Evolutionary conservation across 1,284 basidiomycete species (phyloP), one percentile per base, ranked within the genome.

Genomic region (Trametes sp.): DNA sequence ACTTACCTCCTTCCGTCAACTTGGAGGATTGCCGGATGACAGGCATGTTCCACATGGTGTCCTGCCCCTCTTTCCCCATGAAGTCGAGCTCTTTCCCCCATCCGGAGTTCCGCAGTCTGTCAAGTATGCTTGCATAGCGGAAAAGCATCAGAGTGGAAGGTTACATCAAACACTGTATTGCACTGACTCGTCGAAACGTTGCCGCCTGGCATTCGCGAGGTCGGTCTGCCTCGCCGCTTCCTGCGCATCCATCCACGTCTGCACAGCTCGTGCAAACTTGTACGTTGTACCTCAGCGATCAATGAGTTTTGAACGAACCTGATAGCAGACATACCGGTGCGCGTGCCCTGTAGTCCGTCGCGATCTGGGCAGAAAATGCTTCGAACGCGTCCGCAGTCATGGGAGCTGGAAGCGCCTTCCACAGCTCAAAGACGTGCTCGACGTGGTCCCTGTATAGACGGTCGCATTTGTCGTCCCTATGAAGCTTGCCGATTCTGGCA

Each of bases 11-110:
- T 11, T 50, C 38, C 3, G 61, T 62, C 6, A 62, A 36, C 55
- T 62, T 62, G 23, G 56, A 24, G 5, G 61, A 41, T 24, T 50
- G 52, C 5, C 45, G 23, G 1, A 62, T 46, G 11, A 54, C 36
- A 1, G 61, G 44, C 6, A 54, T 10, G 1, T 10, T 11, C 1
- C 46, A 23, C 56, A 62, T 58, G 28, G 33, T 14, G 0, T 36
- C 23, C 7, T 58, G 21, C 2, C 56, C 51, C 1, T 19, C 10
- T 6, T 28, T 9, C 6, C 42, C 61, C 11, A 62, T 24, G 38
- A 51, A 62, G 3, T 54, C 61, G 23, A 62, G 42, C 14, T 62
- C 61, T 21, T 54, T 35, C 3, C 31, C 56, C 61, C 61, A 62
- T 0, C 56, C 56, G 1, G 10, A 4, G 6, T 38, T 28, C 13